Conservation (phyloP, 371 early-diverging fungal species). For the Basidiobolus meristosporus region DNA sequence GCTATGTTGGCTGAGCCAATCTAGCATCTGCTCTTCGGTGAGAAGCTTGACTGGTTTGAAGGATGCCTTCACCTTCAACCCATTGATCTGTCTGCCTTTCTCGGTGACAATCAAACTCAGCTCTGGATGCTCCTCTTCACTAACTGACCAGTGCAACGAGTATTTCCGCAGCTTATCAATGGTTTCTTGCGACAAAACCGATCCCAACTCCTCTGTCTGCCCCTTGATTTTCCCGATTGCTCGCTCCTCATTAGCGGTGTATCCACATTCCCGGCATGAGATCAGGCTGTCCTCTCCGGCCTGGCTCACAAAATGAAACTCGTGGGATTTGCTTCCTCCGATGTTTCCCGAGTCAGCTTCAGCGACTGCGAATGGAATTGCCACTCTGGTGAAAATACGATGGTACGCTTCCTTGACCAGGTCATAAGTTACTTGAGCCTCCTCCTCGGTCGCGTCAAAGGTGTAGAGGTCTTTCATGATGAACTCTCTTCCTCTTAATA, state of each 20-base stretch:
- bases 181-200: background rate
- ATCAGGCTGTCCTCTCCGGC: conserved; percentile 72
- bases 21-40: too few relatives aligned
- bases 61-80: too few relatives aligned
- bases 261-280: conserved; percentile 44
- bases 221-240: conserved; percentile 8
- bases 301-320: conserved; percentile 60
- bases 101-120: too few relatives aligned
- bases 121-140: too few relatives aligned
- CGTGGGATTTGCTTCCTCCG: conserved; percentile 74
- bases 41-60: too few relatives aligned
- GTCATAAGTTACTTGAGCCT: conserved; percentile 52
- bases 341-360: conserved; percentile 85
- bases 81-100: too few relatives aligned
- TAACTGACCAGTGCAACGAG: too few relatives aligned
- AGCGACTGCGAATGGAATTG: conserved; percentile 47
- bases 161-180: background rate
- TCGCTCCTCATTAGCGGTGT: conserved; percentile 65
- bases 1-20: too few relatives aligned
- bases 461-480: conserved; percentile 91
- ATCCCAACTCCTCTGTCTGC: background rate
- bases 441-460: conserved; percentile 50
- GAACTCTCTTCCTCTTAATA: conserved; percentile 75
- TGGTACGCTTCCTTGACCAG: conserved; percentile 51
- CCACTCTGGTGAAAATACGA: conserved; percentile 46